These are phyloP conservation scores for Fusarium sp. DNA, from an alignment of 2,329 filamentous ascomycete genomes.

Conservation along the genomic window DNA sequence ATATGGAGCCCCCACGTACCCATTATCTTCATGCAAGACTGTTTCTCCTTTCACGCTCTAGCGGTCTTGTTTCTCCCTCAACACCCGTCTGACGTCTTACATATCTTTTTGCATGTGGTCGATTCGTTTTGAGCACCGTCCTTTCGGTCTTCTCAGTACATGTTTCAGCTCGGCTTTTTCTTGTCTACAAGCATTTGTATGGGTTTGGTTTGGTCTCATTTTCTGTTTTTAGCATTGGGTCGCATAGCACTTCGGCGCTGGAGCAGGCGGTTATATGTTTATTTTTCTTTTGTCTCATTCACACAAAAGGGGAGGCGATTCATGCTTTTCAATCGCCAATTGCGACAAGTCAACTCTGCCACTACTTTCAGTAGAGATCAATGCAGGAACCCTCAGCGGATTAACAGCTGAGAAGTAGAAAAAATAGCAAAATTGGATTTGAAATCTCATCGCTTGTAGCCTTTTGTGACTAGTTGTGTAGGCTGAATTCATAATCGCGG, in stretches of 20 bases:
- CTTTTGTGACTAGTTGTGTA: slow-evolving; percentile 3
- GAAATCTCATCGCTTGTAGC: slow-evolving; percentile 6
- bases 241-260: slow-evolving; percentile 44
- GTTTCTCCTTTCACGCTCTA: slow-evolving; percentile 13
- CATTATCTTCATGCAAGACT: slow-evolving; percentile 22
- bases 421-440: slow-evolving; percentile 41
- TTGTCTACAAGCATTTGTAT: slow-evolving; percentile 45
- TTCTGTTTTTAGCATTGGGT: slow-evolving; percentile 38
- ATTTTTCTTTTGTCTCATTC: slow-evolving; percentile 30
- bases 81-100: slow-evolving; percentile 11
- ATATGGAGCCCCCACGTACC: slow-evolving; percentile 17
- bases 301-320: slow-evolving; percentile 32
- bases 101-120: slow-evolving; percentile 5
- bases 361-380: slow-evolving; percentile 18
- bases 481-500: neutral
- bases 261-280: slow-evolving; percentile 35
- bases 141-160: slow-evolving; percentile 26
- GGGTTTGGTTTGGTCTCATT: slow-evolving; percentile 33
- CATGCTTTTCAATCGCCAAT: slow-evolving; percentile 26
- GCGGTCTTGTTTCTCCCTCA: slow-evolving; percentile 10
- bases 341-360: slow-evolving; percentile 29
- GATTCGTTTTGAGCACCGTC: slow-evolving; percentile 16
- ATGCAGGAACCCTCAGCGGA: slow-evolving; percentile 27
- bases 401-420: slow-evolving; percentile 33
- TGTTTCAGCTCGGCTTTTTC: slow-evolving; percentile 25